A percentile compares a stretch with the other conserved stretches of the same genome.
These are phyloP conservation scores for Sugiyamaella sp. DNA, from an alignment of 1,139 yeast genomes.

Conservation along the genomic window DNA sequence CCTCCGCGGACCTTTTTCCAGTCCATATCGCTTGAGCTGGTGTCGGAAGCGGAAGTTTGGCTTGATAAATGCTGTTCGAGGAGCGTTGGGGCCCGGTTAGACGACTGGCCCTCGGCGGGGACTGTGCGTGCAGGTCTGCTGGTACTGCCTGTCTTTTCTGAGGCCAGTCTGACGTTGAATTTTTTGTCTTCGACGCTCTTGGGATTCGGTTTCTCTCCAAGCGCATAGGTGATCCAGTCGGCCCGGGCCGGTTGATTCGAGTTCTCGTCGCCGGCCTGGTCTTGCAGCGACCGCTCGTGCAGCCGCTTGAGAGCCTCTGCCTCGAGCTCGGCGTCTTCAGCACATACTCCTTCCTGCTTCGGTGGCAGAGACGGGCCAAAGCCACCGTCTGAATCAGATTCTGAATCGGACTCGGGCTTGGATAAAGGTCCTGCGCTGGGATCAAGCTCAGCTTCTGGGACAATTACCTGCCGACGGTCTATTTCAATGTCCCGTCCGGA, in stretches of 20 bases:
- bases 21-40: conserved; percentile 11
- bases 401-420: conserved; percentile 6
- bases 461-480: too few relatives aligned
- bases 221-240: conserved; percentile 28
- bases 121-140: background rate
- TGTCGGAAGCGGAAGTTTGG: conserved; percentile 4
- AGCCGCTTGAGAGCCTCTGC: conserved; percentile 26
- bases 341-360: too few relatives aligned
- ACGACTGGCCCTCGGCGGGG: conserved; percentile 16
- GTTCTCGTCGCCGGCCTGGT: conserved; percentile 1
- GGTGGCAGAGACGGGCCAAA: conserved; percentile 26
- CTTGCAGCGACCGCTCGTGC: conserved; percentile 11
- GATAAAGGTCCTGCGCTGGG: background rate
- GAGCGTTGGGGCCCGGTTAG: too few relatives aligned
- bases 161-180: background rate
- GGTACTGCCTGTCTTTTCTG: background rate
- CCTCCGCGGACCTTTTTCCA: conserved; percentile 23
- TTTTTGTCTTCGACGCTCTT: conserved; percentile 4
- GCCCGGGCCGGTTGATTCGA: conserved; percentile 14
- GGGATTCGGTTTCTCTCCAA: conserved; percentile 21
- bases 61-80: conserved; percentile 22
- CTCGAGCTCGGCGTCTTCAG: conserved; percentile 14
- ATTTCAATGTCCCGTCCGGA: too few relatives aligned
- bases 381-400: conserved; percentile 19
- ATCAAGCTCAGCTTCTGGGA: conserved; percentile 1